phyloP scores from a whole-genome alignment of 306 rosid species.

The Oxytropis ochrocephala region DNA sequence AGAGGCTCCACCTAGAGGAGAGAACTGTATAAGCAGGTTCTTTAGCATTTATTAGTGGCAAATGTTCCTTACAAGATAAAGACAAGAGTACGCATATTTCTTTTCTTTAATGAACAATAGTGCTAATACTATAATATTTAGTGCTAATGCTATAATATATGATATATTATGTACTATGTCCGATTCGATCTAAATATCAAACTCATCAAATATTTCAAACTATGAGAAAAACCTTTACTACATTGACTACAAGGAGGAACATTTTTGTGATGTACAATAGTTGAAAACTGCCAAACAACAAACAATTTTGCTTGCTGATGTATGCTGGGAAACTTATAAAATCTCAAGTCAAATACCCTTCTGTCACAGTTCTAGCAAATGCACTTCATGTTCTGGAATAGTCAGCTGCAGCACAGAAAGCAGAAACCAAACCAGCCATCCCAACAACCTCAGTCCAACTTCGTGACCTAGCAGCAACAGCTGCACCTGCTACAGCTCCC shows the following conservation, averaged over 20 bases:
- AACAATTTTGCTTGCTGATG: neutral
- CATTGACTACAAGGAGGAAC: neutral
- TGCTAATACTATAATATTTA: neutral
- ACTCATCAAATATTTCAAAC: neutral
- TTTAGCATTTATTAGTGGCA: no score
- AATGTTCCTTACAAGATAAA: no score
- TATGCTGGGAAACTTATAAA: neutral
- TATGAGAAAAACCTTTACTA: neutral
- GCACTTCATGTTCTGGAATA: slow-evolving; percentile 37
- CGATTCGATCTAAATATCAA: neutral
- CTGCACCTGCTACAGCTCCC: slow-evolving; percentile 75
- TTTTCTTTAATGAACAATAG: no score
- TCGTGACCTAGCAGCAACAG: slow-evolving; percentile 62
- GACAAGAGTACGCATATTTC: no score
- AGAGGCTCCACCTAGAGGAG: no score
- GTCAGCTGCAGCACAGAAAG: slow-evolving; percentile 58
- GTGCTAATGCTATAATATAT: neutral
- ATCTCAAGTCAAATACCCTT: neutral
- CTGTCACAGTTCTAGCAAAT: neutral
- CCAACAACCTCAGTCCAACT: slow-evolving; percentile 53
- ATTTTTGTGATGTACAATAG: neutral
- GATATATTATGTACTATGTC: neutral
- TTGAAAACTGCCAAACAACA: neutral
- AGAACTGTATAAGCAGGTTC: no score
- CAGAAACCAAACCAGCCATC: slow-evolving; percentile 60